These are phyloP conservation scores for Blastocystis sp. DNA, from an alignment of 352 stramenopile genomes.

Conservation along the genomic window DNA sequence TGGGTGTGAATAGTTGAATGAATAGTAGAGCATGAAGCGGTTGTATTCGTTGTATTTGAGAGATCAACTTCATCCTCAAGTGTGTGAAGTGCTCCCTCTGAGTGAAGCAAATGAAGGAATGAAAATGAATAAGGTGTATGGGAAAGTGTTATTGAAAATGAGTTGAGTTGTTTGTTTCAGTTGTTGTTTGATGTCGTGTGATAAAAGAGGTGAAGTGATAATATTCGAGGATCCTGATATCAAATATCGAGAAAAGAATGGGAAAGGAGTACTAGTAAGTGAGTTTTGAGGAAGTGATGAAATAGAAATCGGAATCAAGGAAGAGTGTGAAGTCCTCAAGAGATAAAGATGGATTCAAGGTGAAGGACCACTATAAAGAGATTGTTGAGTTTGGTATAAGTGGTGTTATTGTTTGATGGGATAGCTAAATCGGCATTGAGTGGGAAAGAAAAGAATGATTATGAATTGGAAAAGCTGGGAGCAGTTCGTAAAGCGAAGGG, in stretches of 20 bases:
- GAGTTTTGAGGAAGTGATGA: not conserved
- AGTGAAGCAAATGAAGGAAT: not conserved
- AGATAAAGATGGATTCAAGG: conserved; percentile 4
- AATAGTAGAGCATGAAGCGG: not conserved
- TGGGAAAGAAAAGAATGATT: conserved; percentile 7
- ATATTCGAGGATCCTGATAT: conserved; percentile 37
- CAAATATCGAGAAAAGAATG: not conserved
- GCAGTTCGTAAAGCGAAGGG: not conserved
- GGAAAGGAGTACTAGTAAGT: not conserved
- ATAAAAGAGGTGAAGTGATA: not conserved
- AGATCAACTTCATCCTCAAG: not conserved
- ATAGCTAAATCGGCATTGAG: conserved; percentile 7
- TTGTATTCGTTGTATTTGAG: not conserved
- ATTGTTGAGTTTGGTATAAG: conserved; percentile 6
- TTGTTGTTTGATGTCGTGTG: not conserved
- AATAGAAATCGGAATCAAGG: not conserved
- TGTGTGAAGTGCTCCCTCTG: not conserved
- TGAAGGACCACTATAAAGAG: conserved; percentile 33
- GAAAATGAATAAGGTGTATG: conserved; percentile 25
- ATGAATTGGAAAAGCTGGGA: conserved; percentile 36
- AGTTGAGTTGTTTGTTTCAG: not conserved
- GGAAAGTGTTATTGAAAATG: conserved; percentile 17
- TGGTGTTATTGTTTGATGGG: not conserved
- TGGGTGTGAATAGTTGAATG: not conserved
- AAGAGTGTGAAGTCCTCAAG: not conserved